phyloP scores from a whole-genome alignment of 208 protist species.

The Acanthamoeba royreba region DNA sequence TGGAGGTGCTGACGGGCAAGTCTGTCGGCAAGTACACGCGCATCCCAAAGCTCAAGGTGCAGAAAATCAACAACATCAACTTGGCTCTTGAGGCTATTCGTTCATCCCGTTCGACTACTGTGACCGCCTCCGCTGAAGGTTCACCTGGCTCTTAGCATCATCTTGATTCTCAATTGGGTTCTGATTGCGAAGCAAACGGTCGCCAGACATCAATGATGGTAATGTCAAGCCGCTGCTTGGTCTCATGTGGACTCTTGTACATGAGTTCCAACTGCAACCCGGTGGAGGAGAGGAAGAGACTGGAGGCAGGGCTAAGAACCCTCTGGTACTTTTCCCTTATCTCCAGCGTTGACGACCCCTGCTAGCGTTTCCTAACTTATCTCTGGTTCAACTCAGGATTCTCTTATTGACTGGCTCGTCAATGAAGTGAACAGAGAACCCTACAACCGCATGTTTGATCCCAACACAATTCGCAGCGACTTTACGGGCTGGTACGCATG shows the following conservation, averaged over 20 bases:
- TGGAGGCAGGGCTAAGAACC: background rate
- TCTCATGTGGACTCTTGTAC: conserved; percentile 45
- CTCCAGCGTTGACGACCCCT: background rate
- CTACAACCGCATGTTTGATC: background rate
- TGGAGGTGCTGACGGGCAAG: conserved; percentile 32
- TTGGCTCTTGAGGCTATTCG: conserved; percentile 37
- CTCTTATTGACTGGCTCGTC: background rate
- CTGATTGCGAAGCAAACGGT: background rate
- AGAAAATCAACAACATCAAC: conserved; percentile 55
- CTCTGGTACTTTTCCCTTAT: background rate
- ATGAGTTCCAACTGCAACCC: conserved; percentile 37
- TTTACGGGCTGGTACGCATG: background rate
- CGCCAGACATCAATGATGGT: conserved; percentile 29
- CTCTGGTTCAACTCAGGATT: too few species aligned
- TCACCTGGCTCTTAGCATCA: background rate
- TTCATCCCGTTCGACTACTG: background rate
- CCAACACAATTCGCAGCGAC: background rate
- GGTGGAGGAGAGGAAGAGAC: background rate
- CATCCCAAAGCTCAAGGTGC: conserved; percentile 46
- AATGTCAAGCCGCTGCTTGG: conserved; percentile 31
- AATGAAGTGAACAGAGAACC: background rate
- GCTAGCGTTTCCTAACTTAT: too few species aligned
- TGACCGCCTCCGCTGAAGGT: conserved; percentile 39
- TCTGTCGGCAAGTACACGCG: conserved; percentile 16
- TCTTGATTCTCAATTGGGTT: background rate